Conservation (phyloP, 306 rosid genomes). For the Corylus americana region DNA sequence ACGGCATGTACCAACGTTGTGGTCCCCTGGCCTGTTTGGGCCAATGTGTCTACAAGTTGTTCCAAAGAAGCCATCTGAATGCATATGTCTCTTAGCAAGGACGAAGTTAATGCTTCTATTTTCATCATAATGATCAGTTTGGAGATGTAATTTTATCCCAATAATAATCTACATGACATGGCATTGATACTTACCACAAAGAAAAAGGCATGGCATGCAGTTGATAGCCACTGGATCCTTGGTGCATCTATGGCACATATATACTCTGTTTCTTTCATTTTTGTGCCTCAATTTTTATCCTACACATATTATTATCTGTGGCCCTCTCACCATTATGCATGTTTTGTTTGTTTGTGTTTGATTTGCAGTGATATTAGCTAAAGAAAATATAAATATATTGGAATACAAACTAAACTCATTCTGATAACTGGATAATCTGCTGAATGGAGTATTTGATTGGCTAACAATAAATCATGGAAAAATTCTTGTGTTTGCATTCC, state of each 20-base stretch:
- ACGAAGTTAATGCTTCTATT: neutral
- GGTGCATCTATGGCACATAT: neutral
- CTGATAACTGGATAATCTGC: no score
- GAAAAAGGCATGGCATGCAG: neutral
- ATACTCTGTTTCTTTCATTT: neutral
- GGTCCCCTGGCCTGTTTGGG: neutral
- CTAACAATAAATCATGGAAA: neutral
- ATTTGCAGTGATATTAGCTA: no score
- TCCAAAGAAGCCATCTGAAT: conserved; percentile 5
- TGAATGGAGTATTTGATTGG: no score
- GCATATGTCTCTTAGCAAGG: neutral
- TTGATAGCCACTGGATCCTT: neutral
- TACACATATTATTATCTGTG: neutral
- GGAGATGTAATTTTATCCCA: neutral
- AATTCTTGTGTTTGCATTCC: neutral
- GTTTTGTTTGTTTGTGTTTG: neutral
- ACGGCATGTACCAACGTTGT: conserved; percentile 14
- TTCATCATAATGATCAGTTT: neutral
- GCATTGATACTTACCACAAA: neutral
- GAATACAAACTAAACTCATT: no score
- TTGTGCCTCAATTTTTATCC: neutral
- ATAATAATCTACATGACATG: neutral
- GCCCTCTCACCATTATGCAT: neutral
- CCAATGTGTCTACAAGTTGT: neutral
- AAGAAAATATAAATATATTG: no score